Percentiles rank a stretch among this genome's conserved stretches.
Conservation (phyloP, 805 yeast species). For the Sugiyamaella boreocaroliniensis region DNA sequence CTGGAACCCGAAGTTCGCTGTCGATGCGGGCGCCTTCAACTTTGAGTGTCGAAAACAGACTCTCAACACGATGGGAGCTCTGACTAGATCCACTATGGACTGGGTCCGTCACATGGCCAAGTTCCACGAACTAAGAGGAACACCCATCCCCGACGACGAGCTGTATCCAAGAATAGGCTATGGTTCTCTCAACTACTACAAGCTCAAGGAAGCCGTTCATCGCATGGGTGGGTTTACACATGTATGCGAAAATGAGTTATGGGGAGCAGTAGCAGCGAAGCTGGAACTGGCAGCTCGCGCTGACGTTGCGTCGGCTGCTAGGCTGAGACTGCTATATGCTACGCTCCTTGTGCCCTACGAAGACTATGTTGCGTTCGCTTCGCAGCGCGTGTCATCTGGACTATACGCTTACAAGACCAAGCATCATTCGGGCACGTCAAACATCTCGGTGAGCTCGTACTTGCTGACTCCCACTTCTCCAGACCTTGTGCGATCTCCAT, state of each 20-base stretch:
- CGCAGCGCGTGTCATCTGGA: background rate
- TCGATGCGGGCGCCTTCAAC: conserved; percentile 29
- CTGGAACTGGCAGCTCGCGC: conserved; percentile 12
- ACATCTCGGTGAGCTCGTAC: background rate
- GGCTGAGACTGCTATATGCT: conserved; percentile 14
- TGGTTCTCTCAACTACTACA: conserved; percentile 26
- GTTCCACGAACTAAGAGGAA: conserved; percentile 27
- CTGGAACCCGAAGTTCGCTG: conserved; percentile 37
- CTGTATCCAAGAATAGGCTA: conserved; percentile 24
- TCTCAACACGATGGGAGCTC: conserved; percentile 31
- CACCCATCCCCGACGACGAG: conserved; percentile 3
- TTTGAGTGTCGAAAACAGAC: conserved; percentile 32
- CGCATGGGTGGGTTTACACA: conserved; percentile 24
- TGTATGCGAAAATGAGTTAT: conserved; percentile 15
- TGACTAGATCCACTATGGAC: conserved; percentile 28
- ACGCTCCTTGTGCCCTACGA: conserved; percentile 25
- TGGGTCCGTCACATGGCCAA: conserved; percentile 30
- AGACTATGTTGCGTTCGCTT: conserved; percentile 15
- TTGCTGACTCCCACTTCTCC: background rate
- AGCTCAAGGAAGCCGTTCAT: conserved; percentile 26
- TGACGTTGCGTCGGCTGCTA: conserved; percentile 3
- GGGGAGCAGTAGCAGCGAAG: conserved; percentile 12
- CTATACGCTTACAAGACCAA: background rate
- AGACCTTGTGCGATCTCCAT: background rate
- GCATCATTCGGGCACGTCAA: background rate